A percentile compares a stretch with the other conserved stretches of the same genome.
phyloP scores from a whole-genome alignment of 148 eudicot genomes.

The Fallopia convolvulus region DNA sequence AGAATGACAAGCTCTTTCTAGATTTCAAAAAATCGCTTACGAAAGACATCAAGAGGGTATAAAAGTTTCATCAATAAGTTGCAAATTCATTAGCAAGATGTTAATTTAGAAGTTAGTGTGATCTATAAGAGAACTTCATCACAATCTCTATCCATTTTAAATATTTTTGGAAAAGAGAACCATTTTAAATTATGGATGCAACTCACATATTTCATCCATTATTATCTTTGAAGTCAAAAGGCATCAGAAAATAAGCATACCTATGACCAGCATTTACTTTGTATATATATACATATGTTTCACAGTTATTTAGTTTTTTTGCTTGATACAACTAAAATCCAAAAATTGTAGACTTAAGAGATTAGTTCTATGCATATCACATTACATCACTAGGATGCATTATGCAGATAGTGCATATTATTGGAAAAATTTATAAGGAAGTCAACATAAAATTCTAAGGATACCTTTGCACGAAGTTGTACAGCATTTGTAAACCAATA shows the following conservation, averaged over 20 bases:
- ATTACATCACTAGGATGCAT: background rate
- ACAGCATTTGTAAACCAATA: slow-evolving; percentile 80
- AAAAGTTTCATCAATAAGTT: background rate
- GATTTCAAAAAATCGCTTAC: too few species aligned
- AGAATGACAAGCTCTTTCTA: too few species aligned
- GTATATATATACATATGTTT: background rate
- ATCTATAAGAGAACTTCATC: background rate
- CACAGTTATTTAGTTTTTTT: background rate
- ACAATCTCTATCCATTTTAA: slow-evolving; percentile 4
- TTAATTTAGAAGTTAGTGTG: background rate
- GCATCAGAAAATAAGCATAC: background rate
- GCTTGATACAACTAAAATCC: background rate
- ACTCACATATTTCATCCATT: background rate
- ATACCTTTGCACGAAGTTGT: slow-evolving; percentile 79
- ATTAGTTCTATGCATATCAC: background rate
- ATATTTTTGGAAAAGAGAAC: background rate
- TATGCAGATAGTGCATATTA: background rate
- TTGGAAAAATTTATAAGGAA: background rate
- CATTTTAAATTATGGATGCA: background rate
- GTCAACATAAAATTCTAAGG: background rate
- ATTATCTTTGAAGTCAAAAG: background rate
- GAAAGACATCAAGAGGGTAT: too few species aligned
- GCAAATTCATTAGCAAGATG: background rate
- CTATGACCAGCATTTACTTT: background rate
- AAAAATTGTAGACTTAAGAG: background rate